Evolutionary conservation across 371 early-diverging fungal genomes (phyloP).

Genomic region (Mortierella sp.): DNA sequence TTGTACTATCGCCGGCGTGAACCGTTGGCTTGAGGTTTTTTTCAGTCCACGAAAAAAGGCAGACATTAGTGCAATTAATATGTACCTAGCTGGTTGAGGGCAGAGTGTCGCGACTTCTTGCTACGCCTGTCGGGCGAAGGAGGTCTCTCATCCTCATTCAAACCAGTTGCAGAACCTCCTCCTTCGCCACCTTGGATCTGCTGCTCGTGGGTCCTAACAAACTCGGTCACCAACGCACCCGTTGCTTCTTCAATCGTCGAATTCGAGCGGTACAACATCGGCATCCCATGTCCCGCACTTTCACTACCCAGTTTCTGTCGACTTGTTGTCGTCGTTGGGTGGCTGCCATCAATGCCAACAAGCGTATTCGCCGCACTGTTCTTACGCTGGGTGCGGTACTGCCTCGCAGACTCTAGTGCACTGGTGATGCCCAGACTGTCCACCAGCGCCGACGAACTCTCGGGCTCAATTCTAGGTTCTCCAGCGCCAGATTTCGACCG

Average conservation of each 20-base stretch:
- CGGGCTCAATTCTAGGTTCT: constrained; percentile 7
- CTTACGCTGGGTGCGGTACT: neutral
- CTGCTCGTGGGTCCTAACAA: constrained; percentile 35
- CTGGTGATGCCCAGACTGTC: constrained; percentile 23
- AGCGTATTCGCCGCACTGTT: neutral
- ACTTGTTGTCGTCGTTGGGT: too few relatives aligned
- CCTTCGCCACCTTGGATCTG: neutral
- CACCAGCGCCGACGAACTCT: constrained; percentile 21
- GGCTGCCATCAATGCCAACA: neutral
- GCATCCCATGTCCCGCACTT: neutral
- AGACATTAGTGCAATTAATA: too few relatives aligned
- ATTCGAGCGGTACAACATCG: constrained; percentile 30
- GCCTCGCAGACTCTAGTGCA: constrained; percentile 13
- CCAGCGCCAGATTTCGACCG: neutral
- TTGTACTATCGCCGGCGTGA: too few relatives aligned
- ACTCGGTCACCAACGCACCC: constrained; percentile 37
- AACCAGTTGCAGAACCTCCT: neutral
- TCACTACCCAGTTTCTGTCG: too few relatives aligned
- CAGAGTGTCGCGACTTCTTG: constrained; percentile 31
- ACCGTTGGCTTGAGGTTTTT: neutral
- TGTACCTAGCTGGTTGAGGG: neutral
- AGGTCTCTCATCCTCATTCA: constrained; percentile 1
- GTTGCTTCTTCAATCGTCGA: constrained; percentile 38
- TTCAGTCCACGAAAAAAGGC: neutral
- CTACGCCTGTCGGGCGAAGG: constrained; percentile 40